These are phyloP conservation scores for Vitis rotundifolia DNA, from an alignment of 164 flowering plant genomes.

Conservation along the genomic window DNA sequence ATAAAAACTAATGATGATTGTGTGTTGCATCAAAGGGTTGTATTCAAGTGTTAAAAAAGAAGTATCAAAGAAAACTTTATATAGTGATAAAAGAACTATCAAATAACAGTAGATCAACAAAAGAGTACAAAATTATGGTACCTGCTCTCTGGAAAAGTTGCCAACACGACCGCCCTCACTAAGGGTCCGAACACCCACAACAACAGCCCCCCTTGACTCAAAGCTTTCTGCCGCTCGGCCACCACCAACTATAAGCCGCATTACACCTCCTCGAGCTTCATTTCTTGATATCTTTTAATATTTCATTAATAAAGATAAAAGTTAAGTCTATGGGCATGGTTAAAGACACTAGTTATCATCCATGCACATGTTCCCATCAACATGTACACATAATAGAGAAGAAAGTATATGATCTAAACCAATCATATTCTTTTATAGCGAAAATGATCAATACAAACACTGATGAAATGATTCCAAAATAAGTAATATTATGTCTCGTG, in stretches of 20 bases:
- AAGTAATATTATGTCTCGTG: too few relatives aligned
- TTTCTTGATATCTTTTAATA: conserved; percentile 59
- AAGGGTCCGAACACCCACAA: conserved; percentile 95
- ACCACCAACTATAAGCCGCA: conserved; percentile 98
- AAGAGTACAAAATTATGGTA: conserved; percentile 17
- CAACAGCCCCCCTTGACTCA: conserved; percentile 81
- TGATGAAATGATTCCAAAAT: too few relatives aligned
- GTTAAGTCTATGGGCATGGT: too few relatives aligned
- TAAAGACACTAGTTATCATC: background rate
- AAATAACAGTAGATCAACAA: background rate
- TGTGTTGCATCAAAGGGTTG: too few relatives aligned
- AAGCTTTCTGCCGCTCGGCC: conserved; percentile 87
- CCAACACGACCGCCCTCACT: conserved; percentile 99
- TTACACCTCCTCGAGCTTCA: conserved; percentile 86
- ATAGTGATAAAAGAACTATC: too few relatives aligned
- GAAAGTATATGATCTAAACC: background rate
- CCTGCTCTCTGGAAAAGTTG: conserved; percentile 96
- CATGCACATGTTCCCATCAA: conserved; percentile 6
- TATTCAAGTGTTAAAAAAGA: too few relatives aligned
- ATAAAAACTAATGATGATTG: too few relatives aligned
- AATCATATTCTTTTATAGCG: background rate
- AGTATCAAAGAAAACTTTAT: too few relatives aligned
- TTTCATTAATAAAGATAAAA: background rate
- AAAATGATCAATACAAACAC: background rate
- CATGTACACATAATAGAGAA: background rate